Evolutionary conservation across 208 protist genomes (phyloP).

Genomic region (Strigomonas oncopelti): DNA sequence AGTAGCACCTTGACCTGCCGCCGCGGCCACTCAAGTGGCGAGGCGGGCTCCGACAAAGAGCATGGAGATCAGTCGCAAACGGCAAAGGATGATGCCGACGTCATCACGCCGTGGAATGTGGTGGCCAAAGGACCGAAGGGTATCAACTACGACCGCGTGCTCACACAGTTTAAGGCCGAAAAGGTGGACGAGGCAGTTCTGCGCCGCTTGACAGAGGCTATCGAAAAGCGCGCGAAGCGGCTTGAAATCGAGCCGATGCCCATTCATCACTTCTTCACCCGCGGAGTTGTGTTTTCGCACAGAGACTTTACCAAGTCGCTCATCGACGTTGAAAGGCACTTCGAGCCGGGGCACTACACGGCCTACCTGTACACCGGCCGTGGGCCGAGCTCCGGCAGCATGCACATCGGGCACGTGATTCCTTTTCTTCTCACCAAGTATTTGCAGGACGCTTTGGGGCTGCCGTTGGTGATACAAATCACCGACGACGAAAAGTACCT

Average conservation of each 20-base stretch:
- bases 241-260: neutral
- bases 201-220: slow-evolving; percentile 28
- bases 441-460: slow-evolving; percentile 97
- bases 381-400: slow-evolving; percentile 93
- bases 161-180: slow-evolving; percentile 77
- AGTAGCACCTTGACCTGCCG: neutral
- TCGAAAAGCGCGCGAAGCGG: slow-evolving; percentile 16
- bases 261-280: slow-evolving; percentile 91
- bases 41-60: neutral
- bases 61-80: neutral
- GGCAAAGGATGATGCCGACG: slow-evolving; percentile 22
- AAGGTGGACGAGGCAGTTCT: slow-evolving; percentile 41
- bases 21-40: neutral
- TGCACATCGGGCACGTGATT: slow-evolving; percentile 99
- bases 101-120: slow-evolving; percentile 81
- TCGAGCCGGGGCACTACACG: slow-evolving; percentile 52
- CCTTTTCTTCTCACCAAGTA: slow-evolving; percentile 99
- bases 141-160: slow-evolving; percentile 82
- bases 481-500: slow-evolving; percentile 99
- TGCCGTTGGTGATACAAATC: slow-evolving; percentile 99
- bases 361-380: slow-evolving; percentile 99
- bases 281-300: slow-evolving; percentile 97
- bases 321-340: slow-evolving; percentile 68
- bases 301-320: slow-evolving; percentile 94
- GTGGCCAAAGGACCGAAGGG: slow-evolving; percentile 63